Percentiles rank a stretch among this genome's conserved stretches.
phyloP scores from a whole-genome alignment of 2,329 filamentous ascomycete species.

The Xylaria sp. region DNA sequence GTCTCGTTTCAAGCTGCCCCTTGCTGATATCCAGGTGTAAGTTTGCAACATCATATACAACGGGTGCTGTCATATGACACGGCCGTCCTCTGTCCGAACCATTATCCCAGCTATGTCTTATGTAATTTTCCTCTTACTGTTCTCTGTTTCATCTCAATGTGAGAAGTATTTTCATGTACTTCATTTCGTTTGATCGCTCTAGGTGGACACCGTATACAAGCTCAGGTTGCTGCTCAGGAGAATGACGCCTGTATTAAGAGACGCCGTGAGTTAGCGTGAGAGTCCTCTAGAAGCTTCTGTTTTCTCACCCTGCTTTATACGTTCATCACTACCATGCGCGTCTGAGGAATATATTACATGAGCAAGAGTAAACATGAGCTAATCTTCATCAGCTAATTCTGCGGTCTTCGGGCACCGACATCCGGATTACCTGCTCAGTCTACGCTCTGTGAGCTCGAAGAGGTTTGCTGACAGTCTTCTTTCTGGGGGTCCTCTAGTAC shows the following conservation, averaged over 20 bases:
- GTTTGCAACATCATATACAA: conserved; percentile 25
- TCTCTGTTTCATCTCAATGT: background rate
- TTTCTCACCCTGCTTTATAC: background rate
- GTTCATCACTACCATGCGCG: background rate
- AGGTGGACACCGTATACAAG: background rate
- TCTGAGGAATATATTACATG: background rate
- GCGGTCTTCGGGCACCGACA: conserved; percentile 29
- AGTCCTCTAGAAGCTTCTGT: background rate
- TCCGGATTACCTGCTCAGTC: background rate
- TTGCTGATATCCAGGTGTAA: conserved; percentile 34
- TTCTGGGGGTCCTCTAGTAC: background rate
- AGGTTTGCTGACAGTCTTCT: background rate
- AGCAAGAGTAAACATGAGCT: conserved; percentile 14
- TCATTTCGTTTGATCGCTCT: background rate
- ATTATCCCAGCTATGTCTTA: background rate
- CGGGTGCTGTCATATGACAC: background rate
- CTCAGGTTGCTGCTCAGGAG: conserved; percentile 1
- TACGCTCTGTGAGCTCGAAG: conserved; percentile 6
- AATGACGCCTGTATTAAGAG: conserved; percentile 8
- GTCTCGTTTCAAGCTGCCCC: conserved; percentile 24
- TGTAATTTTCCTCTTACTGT: background rate
- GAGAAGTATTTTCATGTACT: background rate
- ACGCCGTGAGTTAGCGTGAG: conserved; percentile 6
- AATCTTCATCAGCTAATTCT: conserved; percentile 30
- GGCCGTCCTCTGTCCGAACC: background rate